A percentile compares a stretch with the other conserved stretches of the same genome.
Evolutionary conservation across 495 filamentous ascomycete genomes (phyloP).

Genomic region (Rostrohypoxylon terebratum): DNA sequence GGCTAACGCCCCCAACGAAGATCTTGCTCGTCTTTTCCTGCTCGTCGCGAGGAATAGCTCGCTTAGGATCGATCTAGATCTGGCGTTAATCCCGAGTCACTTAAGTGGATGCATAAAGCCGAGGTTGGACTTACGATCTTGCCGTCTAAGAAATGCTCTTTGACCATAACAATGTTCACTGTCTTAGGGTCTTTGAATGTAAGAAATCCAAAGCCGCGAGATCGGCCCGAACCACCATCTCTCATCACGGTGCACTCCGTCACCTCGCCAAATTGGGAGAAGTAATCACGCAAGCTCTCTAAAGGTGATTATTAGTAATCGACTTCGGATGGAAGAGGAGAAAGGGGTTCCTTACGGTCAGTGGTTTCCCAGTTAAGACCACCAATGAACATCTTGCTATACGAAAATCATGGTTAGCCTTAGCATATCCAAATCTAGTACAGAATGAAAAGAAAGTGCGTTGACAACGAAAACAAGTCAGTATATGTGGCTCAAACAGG

Average conservation of each 20-base stretch:
- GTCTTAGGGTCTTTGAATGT: constrained; percentile 98
- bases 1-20: constrained; percentile 96
- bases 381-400: constrained; percentile 99
- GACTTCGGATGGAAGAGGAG: constrained; percentile 2
- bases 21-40: constrained; percentile 98
- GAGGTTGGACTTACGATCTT: constrained; percentile 83
- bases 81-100: constrained; percentile 20
- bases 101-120: neutral
- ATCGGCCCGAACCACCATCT: constrained; percentile 92
- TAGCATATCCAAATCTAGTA: constrained; percentile 28
- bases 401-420: constrained; percentile 50
- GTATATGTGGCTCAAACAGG: constrained; percentile 31
- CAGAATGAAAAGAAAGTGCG: constrained; percentile 33
- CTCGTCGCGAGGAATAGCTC: constrained; percentile 96
- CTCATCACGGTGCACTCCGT: constrained; percentile 98
- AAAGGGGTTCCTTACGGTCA: constrained; percentile 76
- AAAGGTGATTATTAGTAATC: constrained; percentile 31
- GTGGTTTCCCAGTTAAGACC: constrained; percentile 99
- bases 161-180: constrained; percentile 99
- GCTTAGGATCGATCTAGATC: constrained; percentile 92
- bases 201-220: constrained; percentile 95
- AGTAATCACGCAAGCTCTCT: constrained; percentile 99
- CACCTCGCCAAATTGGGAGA: constrained; percentile 97
- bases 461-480: constrained; percentile 24
- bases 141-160: constrained; percentile 97